These are phyloP conservation scores for Tetratostichococcus sp. DNA, from an alignment of 139 green algal genomes.

Conservation along the genomic window DNA sequence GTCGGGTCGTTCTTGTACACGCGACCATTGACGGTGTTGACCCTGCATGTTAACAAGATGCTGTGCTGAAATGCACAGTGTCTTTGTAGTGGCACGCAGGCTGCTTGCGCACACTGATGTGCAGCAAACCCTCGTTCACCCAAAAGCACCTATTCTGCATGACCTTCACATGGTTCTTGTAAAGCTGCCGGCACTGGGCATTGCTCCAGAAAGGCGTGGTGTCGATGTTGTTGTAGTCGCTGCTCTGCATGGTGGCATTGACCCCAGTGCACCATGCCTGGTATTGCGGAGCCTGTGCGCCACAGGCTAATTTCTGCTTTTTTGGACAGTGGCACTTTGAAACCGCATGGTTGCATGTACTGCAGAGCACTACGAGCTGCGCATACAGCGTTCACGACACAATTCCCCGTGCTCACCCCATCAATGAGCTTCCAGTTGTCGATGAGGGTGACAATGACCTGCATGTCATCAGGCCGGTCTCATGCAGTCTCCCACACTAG, in stretches of 20 bases:
- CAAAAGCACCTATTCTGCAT: conserved; percentile 4
- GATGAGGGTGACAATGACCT: conserved; percentile 8
- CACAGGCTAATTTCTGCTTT: too few relatives aligned
- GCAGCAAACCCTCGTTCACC: too few relatives aligned
- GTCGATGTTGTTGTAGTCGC: conserved; percentile 2
- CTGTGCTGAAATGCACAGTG: too few relatives aligned
- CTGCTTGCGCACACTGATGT: too few relatives aligned
- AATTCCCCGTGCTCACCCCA: too few relatives aligned
- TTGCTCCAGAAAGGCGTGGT: conserved; percentile 8
- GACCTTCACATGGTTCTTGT: conserved; percentile 11
- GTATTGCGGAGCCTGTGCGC: background rate
- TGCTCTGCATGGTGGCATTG: background rate
- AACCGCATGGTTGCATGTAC: too few relatives aligned
- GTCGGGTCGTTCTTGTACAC: conserved; percentile 60
- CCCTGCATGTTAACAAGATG: background rate
- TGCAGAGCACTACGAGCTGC: too few relatives aligned
- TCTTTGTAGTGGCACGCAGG: too few relatives aligned
- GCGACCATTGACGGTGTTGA: conserved; percentile 57
- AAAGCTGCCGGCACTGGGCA: background rate
- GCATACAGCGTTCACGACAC: too few relatives aligned
- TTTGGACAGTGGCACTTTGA: too few relatives aligned
- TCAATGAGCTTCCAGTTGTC: conserved; percentile 11
- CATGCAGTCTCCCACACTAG: too few relatives aligned
- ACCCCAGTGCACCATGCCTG: conserved; percentile 4
- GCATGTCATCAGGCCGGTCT: background rate